Percentiles rank a stretch among this genome's conserved stretches.
phyloP scores from a whole-genome alignment of 2,329 filamentous ascomycete species.

The Colletotrichum tabaci region DNA sequence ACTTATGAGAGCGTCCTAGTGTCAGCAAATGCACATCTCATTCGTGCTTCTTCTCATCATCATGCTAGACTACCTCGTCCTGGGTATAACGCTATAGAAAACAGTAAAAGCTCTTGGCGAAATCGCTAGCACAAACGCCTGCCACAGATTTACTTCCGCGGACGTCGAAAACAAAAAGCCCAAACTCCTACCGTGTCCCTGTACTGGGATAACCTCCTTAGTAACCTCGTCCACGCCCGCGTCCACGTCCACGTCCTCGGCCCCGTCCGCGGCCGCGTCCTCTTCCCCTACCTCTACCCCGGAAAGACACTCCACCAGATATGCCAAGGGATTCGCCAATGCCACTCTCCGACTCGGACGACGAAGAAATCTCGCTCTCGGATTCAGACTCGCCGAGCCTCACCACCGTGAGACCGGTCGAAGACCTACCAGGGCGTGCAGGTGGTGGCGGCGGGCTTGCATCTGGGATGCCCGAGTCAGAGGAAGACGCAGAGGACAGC shows the following conservation, averaged over 20 bases:
- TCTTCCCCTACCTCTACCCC: slow-evolving; percentile 25
- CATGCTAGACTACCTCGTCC: not conserved
- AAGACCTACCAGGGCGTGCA: slow-evolving; percentile 20
- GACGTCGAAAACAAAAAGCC: not conserved
- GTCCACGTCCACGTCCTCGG: slow-evolving; percentile 24
- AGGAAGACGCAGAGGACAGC: slow-evolving; percentile 24
- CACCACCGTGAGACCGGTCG: slow-evolving; percentile 34
- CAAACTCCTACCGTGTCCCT: not conserved
- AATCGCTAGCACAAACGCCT: not conserved
- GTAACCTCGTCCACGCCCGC: slow-evolving; percentile 14
- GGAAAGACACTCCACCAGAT: not conserved
- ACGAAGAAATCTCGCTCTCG: slow-evolving; percentile 31
- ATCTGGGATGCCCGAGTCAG: slow-evolving; percentile 34
- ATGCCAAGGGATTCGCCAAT: slow-evolving; percentile 26
- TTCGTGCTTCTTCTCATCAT: no score
- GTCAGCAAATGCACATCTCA: not conserved
- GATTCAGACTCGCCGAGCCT: slow-evolving; percentile 41
- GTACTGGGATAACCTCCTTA: not conserved
- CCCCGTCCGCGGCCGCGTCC: slow-evolving; percentile 28
- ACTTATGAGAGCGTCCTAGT: not conserved
- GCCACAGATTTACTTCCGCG: not conserved
- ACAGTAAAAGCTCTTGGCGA: not conserved
- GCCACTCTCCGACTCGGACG: slow-evolving; percentile 34
- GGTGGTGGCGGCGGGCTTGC: slow-evolving; percentile 18
- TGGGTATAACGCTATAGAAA: not conserved